Conservation (phyloP, 1,139 yeast species). For the Kodamaea sp. region DNA sequence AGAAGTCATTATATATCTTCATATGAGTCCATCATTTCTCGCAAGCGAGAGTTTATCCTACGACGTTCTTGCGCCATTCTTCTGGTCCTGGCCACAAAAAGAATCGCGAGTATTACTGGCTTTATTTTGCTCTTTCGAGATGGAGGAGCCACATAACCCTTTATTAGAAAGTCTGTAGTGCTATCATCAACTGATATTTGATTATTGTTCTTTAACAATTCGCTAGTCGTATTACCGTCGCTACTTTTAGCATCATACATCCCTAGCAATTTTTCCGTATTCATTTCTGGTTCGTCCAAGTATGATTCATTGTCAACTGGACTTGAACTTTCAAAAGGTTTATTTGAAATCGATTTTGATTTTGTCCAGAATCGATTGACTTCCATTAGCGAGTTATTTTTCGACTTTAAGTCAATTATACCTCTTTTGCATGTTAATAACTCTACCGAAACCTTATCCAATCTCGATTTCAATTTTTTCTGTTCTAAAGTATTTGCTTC, state of each 20-base stretch:
- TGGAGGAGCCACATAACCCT: background rate
- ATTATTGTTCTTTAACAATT: background rate
- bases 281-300: background rate
- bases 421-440: constrained; percentile 9
- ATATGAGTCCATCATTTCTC: too few species aligned
- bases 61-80: too few species aligned
- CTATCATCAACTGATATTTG: constrained; percentile 2
- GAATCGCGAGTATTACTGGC: too few species aligned
- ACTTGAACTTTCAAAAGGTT: background rate
- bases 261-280: too few species aligned
- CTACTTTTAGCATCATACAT: too few species aligned
- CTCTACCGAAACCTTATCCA: constrained; percentile 8
- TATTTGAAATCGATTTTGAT: background rate
- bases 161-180: constrained; percentile 10
- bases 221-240: too few species aligned
- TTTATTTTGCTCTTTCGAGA: too few species aligned
- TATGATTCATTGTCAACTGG: background rate
- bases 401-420: constrained; percentile 8
- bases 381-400: constrained; percentile 8
- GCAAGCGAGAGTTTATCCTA: too few species aligned
- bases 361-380: constrained; percentile 7
- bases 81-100: too few species aligned
- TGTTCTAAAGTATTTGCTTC: too few species aligned
- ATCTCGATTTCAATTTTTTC: too few species aligned
- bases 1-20: too few species aligned